These are phyloP conservation scores for Fraxinus floribunda DNA, from an alignment of 305 asterid genomes.

Conservation along the genomic window DNA sequence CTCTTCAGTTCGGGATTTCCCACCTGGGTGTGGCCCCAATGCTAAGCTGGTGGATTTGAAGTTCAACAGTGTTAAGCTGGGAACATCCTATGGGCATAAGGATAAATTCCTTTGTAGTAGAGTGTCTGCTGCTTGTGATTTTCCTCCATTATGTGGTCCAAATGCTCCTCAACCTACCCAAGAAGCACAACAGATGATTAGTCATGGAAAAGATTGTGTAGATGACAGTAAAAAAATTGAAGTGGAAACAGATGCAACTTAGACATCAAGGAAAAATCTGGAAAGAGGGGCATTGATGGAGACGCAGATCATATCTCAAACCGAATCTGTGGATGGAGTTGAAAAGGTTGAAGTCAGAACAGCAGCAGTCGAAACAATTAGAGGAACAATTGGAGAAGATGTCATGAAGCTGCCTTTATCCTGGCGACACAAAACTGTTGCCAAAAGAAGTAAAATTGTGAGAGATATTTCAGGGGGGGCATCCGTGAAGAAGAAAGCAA, in stretches of 20 bases:
- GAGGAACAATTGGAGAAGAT: background rate
- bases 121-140: slow-evolving; percentile 63
- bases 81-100: slow-evolving; percentile 31
- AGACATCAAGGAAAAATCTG: background rate
- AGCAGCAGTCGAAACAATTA: background rate
- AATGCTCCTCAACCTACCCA: slow-evolving; percentile 24
- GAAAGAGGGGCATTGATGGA: slow-evolving; percentile 17
- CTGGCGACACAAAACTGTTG: background rate
- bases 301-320: background rate
- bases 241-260: slow-evolving; percentile 9
- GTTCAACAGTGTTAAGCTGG: background rate
- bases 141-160: slow-evolving; percentile 60
- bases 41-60: slow-evolving; percentile 23
- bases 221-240: slow-evolving; percentile 17
- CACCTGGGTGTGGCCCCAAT: slow-evolving; percentile 63
- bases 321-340: background rate
- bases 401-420: background rate
- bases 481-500: background rate
- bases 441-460: background rate
- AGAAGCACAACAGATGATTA: slow-evolving; percentile 24
- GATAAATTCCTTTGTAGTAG: slow-evolving; percentile 49
- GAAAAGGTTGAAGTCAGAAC: background rate
- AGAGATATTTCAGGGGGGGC: background rate
- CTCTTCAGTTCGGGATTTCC: slow-evolving; percentile 70
- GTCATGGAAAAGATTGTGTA: slow-evolving; percentile 25